These are phyloP conservation scores for Paracamarosporium sp. DNA, from an alignment of 2,329 filamentous ascomycete genomes.

Conservation along the genomic window DNA sequence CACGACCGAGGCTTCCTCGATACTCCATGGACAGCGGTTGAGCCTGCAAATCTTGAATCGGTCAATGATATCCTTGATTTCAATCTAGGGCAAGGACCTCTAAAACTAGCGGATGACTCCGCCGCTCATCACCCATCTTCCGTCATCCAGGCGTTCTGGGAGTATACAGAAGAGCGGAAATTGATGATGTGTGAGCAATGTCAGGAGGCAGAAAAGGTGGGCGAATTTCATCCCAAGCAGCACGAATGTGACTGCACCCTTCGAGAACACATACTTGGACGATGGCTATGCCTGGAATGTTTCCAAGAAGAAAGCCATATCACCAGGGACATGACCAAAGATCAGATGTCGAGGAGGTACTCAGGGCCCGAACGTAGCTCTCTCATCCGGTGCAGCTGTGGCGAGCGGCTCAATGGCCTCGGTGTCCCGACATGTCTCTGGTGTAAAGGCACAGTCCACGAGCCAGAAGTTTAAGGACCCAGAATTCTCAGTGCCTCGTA, in stretches of 20 bases:
- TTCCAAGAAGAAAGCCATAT: slow-evolving; percentile 11
- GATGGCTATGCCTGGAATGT: slow-evolving; percentile 31
- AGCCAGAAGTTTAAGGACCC: not conserved
- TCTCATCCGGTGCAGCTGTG: not conserved
- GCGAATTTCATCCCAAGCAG: not conserved
- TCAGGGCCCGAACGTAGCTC: too few relatives aligned
- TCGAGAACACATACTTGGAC: slow-evolving; percentile 23
- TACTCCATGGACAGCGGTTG: slow-evolving; percentile 27
- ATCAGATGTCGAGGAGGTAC: not conserved
- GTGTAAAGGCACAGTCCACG: not conserved
- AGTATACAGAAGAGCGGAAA: slow-evolving; percentile 26
- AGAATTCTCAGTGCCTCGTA: too few relatives aligned
- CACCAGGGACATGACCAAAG: not conserved
- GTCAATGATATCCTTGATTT: slow-evolving; percentile 34
- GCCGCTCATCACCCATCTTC: slow-evolving; percentile 32
- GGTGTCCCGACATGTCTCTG: not conserved
- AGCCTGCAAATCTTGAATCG: slow-evolving; percentile 25
- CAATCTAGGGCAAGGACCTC: slow-evolving; percentile 27
- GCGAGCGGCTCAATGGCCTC: not conserved
- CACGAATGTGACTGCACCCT: slow-evolving; percentile 27
- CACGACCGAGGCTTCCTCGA: slow-evolving; percentile 44
- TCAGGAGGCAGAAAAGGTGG: not conserved
- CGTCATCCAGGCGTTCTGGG: slow-evolving; percentile 31
- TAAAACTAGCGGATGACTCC: slow-evolving; percentile 25
- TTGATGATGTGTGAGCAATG: slow-evolving; percentile 11